Evolutionary conservation across 768 basidiomycete genomes (phyloP).

Genomic region (Favolaschia claudopus): DNA sequence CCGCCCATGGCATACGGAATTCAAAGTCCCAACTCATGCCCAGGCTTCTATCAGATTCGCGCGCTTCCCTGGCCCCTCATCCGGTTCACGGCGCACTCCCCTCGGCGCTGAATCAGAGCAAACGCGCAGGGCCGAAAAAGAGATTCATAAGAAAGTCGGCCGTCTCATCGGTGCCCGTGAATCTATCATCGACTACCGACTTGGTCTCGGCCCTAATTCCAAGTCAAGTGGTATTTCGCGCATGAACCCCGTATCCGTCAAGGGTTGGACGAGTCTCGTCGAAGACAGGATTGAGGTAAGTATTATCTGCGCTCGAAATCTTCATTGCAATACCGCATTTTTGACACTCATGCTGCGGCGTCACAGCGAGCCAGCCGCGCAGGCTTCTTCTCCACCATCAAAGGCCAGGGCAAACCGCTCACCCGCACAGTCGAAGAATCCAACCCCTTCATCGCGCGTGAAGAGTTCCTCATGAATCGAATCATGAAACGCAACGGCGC

Average conservation of each 20-base stretch:
- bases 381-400: conserved; percentile 75
- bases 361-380: conserved; percentile 67
- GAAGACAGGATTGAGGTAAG: conserved; percentile 84
- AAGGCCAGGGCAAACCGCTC: conserved; percentile 64
- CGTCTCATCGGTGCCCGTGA: conserved; percentile 72
- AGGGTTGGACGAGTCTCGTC: conserved; percentile 77
- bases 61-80: conserved; percentile 43
- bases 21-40: conserved; percentile 65
- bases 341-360: background rate
- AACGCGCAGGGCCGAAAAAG: conserved; percentile 52
- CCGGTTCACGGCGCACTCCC: conserved; percentile 23
- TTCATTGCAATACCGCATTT: background rate
- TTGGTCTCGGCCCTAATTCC: conserved; percentile 53
- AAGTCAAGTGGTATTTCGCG: conserved; percentile 28
- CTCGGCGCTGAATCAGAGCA: conserved; percentile 40
- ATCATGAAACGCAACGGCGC: conserved; percentile 86
- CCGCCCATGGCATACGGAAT: conserved; percentile 75
- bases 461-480: conserved; percentile 87
- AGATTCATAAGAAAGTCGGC: conserved; percentile 61
- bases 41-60: conserved; percentile 62
- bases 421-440: conserved; percentile 46
- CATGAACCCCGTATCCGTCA: conserved; percentile 67
- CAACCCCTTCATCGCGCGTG: conserved; percentile 70
- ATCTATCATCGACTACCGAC: conserved; percentile 76
- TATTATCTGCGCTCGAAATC: background rate